These are phyloP conservation scores for Beta corolliflora DNA, from an alignment of 179 eudicot species.

Conservation along the genomic window DNA sequence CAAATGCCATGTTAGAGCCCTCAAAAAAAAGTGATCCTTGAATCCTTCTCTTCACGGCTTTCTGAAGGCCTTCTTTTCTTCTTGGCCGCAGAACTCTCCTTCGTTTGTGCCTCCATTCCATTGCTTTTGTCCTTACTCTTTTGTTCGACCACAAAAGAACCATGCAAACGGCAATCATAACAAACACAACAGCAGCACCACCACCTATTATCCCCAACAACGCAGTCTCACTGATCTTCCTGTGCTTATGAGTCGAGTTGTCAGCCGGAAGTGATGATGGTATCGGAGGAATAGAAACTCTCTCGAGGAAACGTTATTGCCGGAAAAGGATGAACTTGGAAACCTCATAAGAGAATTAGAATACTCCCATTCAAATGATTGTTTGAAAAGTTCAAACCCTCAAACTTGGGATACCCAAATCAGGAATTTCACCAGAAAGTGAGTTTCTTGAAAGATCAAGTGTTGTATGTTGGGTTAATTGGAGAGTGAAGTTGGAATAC, in stretches of 20 bases:
- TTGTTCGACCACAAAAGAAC: slow-evolving; percentile 41
- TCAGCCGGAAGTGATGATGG: slow-evolving; percentile 41
- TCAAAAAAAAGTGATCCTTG: slow-evolving; percentile 65
- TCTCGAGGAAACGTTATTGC: slow-evolving; percentile 47
- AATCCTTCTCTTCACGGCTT: slow-evolving; percentile 41
- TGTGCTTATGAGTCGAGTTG: slow-evolving; percentile 16
- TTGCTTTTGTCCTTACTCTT: slow-evolving; percentile 1
- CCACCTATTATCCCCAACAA: slow-evolving; percentile 59
- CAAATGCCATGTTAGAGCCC: slow-evolving; percentile 65
- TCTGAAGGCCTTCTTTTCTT: slow-evolving; percentile 36
- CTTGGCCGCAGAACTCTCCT: slow-evolving; percentile 21
- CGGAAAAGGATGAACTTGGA: slow-evolving; percentile 58
- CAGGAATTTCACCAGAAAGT: slow-evolving; percentile 69
- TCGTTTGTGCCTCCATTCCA: slow-evolving; percentile 23
- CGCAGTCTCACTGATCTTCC: slow-evolving; percentile 40
- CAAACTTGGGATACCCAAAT: slow-evolving; percentile 47
- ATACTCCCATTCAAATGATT: slow-evolving; percentile 64
- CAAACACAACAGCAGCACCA: slow-evolving; percentile 35
- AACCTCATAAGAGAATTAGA: slow-evolving; percentile 58
- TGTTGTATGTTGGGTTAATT: slow-evolving; percentile 51
- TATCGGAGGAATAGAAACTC: slow-evolving; percentile 33
- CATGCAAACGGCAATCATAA: slow-evolving; percentile 41
- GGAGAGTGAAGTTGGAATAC: slow-evolving; percentile 45
- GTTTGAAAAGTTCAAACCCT: slow-evolving; percentile 58
- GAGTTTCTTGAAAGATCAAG: slow-evolving; percentile 73